These are phyloP conservation scores for Thalassiosira ordinaria DNA, from an alignment of 352 stramenopile genomes.

Conservation along the genomic window DNA sequence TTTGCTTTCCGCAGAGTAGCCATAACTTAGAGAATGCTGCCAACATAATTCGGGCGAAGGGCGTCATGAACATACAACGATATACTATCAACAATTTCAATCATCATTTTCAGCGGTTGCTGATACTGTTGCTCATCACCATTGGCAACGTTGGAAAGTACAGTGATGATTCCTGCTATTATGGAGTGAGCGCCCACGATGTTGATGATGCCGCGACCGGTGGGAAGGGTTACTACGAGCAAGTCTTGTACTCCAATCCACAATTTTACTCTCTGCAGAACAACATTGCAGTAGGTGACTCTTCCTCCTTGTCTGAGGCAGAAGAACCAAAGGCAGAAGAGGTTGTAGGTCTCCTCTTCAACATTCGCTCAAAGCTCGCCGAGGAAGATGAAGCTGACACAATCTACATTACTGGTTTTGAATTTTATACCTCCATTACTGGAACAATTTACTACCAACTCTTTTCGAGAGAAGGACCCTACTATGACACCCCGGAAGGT, in stretches of 20 bases:
- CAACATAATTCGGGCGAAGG: too few species aligned
- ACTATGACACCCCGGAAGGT: conserved; percentile 1
- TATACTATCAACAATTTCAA: too few species aligned
- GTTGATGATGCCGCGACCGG: too few species aligned
- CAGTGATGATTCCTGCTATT: too few species aligned
- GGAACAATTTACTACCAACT: conserved; percentile 31
- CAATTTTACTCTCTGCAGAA: conserved; percentile 19
- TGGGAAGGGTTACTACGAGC: too few species aligned
- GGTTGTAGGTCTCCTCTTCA: conserved; percentile 35
- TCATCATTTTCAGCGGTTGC: too few species aligned
- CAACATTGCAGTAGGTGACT: neutral
- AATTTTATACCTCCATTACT: conserved; percentile 25
- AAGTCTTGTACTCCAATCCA: conserved; percentile 23
- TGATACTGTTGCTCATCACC: neutral
- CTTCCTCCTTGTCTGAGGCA: too few species aligned
- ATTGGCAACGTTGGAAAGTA: neutral
- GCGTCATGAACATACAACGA: too few species aligned
- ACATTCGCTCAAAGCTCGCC: conserved; percentile 4
- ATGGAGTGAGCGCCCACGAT: neutral
- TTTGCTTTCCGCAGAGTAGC: too few species aligned
- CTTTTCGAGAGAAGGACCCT: conserved; percentile 18
- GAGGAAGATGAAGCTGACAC: neutral
- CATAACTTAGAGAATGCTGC: too few species aligned
- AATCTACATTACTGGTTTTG: conserved; percentile 33
- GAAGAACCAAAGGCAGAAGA: neutral